Base-by-base conservation (phyloP, 192 early-diverging fungal genomes). In the Haplosporangium gracile region DNA sequence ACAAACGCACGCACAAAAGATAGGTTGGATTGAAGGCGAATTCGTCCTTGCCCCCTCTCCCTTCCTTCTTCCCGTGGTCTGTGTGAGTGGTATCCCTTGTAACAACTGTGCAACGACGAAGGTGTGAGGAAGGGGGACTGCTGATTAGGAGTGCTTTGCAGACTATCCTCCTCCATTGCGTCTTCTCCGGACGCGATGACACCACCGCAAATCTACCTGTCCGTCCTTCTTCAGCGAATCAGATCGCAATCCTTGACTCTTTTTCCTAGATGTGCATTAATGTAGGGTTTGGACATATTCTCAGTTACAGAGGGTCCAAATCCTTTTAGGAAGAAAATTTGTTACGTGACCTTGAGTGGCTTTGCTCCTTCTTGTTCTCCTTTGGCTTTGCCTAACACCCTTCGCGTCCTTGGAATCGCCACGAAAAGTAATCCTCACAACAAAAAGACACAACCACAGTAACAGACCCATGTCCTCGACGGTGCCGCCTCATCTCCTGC, bases 111-210 rank as follows among this genome's bases (percentile, higher is more conserved):
- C 70, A 71, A 29, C 32, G 26, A 73, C 22, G 45, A n/a, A 22
- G 8, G 71, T 49, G 36, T 3, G 20, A 55, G 51, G 22, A 13
- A 63, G 40, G 38, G 53, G 38, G 53, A 39, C 26, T 38, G 16
- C 53, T 57, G 53, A 65, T 65, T 65, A 29, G 60, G 39, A 22
- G 39, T 73, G 43, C 43, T 29, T 73, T 73, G 72, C 42, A 16
- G 26, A 43, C 38, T 22, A 73, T 73, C 72, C 39, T 26, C 40
- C 70, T 71, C 70, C 71, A 81, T 81, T 63, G 70, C 77, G 77
- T 72, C 77, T 79, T 79, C n/a, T 36, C 29, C 11, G 40, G 42
- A 81, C 79, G 79, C 79, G 79, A 81, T 81, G 79, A 73, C 74
- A 81, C 74, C 79, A 81, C 74, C 73, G 40, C 49, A 34, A 13